Base-by-base conservation (phyloP, 1,139 yeast species). In the Saccharomycopsis hybrid region DNA sequence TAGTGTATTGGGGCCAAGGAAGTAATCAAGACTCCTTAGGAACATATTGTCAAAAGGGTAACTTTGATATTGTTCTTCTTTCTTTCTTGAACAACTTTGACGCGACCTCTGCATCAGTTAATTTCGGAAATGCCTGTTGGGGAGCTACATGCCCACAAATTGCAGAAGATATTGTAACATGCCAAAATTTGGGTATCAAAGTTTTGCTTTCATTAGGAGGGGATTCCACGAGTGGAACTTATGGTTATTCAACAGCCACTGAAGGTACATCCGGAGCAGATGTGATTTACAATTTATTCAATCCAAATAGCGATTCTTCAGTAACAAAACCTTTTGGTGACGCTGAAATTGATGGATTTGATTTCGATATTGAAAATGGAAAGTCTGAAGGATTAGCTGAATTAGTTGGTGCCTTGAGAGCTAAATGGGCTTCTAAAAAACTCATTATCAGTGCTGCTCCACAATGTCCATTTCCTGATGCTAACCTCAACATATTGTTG, bases 381-480 rank as follows among this genome's bases (percentile, higher is more conserved):
- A 61, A 66, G 43, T 68, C 68, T 50, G 66, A 69, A 3, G 90
- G 90, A 31, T 77, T 78, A 55, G 77, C 76, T 49, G 82, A 86
- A 32, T 67, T 84, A 54, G 87, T 79, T 27, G 73, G 64, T 9
- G 74, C 74, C 53, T 73, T 90, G 60, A 81, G 92, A 70, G 59
- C 63, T 9, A 69, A 76, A 54, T 87, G 77, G 11, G 83, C 82
- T 60, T 72, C 85, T 13, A 82, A 78, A 64, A 60, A 66, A 18
- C 88, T 85, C 68, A 88, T 85, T 65, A 70, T 90, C 46, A 78
- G 95, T 49, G 96, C 96, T 56, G 95, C 97, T 56, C 97, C 97
- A 32, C 97, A 90, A 71, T 90, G 98, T 70, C 85, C 83, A 24
- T 87, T 82, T 65, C 97, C 97, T 24, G 97, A 90, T 69, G 87